Evolutionary conservation across 768 basidiomycete genomes (phyloP), one percentile per base, ranked within the genome.

Genomic region (Vararia minispora): DNA sequence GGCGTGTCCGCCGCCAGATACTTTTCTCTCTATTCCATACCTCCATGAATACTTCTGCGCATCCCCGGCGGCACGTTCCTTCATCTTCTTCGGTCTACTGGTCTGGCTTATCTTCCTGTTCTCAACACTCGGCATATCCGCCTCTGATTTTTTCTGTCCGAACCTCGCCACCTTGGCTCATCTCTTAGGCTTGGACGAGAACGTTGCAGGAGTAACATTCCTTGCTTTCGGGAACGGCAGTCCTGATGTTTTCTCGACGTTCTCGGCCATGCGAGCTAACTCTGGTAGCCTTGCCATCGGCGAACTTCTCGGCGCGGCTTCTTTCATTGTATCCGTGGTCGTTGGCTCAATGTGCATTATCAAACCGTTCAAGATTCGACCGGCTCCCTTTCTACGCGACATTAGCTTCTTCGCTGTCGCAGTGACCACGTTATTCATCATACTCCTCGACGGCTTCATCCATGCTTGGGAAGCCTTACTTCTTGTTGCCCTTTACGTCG

Each of bases 321-420:
- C 87, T 2, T 99, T 99, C 64, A 92, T 99, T 58, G 79, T 88
- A 16, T 89, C 89, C 2, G 89, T 91, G 51, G 95, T 99, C 17
- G 94, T 89, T 10, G 95, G 95, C 6, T 82, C 85, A n/a, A 94
- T 99, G 81, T 91, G 88, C 49, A 79, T 98, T 58, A 90, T 98
- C 59, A 85, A 83, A 41, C 92, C 94, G 0, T 99, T 99, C 61
- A 72, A 75, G 48, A 90, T 98, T 21, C 66, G 80, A 24, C 75
- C 67, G 0, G 63, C 67, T 13, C 80, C 86, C 0, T 99, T 98
- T 63, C 59, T 97, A 9, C 81, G 95, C 27, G 95, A 99, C 57
- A 85, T 94, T 23, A 80, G 86, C 5, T 98, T 98, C 68, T 97
- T 97, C 61, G 76, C 84, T n/a, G 50, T 74, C 8, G 83, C 94